Conservation (phyloP, 148 eudicot genomes). For the Fagopyrum tataricum region DNA sequence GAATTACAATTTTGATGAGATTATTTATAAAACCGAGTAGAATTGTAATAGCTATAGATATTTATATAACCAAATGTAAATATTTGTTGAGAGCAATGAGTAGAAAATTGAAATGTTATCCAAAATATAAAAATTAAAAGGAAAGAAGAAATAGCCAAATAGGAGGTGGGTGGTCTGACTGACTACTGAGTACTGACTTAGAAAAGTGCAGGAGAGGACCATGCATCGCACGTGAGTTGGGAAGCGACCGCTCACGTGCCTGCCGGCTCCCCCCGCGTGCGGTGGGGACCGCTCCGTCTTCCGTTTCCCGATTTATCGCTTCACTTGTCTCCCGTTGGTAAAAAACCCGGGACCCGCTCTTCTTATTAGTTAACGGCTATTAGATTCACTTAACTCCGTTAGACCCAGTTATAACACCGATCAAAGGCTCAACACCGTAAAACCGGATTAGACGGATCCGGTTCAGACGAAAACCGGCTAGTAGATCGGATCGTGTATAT, state of each 20-base stretch:
- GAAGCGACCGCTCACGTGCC: conserved; percentile 57
- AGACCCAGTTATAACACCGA: background rate
- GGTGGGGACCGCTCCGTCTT: conserved; percentile 37
- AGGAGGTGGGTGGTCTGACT: background rate
- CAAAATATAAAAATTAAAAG: background rate
- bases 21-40: too few relatives aligned
- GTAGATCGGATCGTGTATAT: too few relatives aligned
- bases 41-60: too few relatives aligned
- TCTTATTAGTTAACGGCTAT: background rate
- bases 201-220: background rate
- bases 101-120: background rate
- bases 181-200: background rate
- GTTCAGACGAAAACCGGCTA: too few relatives aligned
- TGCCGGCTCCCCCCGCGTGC: conserved; percentile 46
- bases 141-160: background rate
- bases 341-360: background rate
- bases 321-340: background rate
- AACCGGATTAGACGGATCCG: too few relatives aligned
- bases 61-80: too few relatives aligned
- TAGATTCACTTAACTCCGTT: conserved; percentile 17
- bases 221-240: conserved; percentile 40
- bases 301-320: background rate
- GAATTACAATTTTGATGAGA: too few relatives aligned
- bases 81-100: background rate
- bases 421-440: too few relatives aligned